A percentile compares a stretch with the other conserved stretches of the same genome.
Evolutionary conservation across 768 basidiomycete genomes (phyloP).

Genomic region (Gymnopilus dilepis): DNA sequence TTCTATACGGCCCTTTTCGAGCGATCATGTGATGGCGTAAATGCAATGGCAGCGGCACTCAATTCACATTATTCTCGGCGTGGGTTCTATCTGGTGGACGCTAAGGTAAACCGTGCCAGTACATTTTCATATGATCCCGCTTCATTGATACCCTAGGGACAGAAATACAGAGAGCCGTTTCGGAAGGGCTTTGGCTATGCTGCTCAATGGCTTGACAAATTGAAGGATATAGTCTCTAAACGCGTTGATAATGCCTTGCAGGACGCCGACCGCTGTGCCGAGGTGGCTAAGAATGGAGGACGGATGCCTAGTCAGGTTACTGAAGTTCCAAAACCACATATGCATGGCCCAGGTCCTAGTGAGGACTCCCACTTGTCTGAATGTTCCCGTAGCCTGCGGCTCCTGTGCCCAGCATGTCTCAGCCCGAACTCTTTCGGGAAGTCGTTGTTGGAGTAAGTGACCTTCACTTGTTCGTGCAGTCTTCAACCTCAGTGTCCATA

Average conservation of each 20-base stretch:
- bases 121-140: no score
- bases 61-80: constrained; percentile 34
- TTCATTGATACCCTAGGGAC: constrained; percentile 13
- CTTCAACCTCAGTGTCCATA: no score
- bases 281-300: no score
- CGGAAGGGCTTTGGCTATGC: no score
- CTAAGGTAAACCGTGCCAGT: constrained; percentile 18
- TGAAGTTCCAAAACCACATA: no score
- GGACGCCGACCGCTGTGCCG: no score
- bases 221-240: no score
- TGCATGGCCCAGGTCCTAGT: no score
- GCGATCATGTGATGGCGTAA: constrained; percentile 40
- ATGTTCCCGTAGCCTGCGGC: constrained; percentile 28
- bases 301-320: no score
- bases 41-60: constrained; percentile 32
- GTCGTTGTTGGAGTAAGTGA: constrained; percentile 26
- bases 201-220: no score
- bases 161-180: constrained; percentile 25
- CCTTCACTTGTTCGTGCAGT: no score
- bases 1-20: constrained; percentile 42
- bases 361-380: not conserved
- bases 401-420: constrained; percentile 40
- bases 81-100: constrained; percentile 25
- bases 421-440: constrained; percentile 30
- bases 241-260: no score